Percentiles rank a stretch among this genome's conserved stretches.
Evolutionary conservation across 2,329 filamentous ascomycete species (phyloP).

Genomic region (Penicillium fuscoglaucum): DNA sequence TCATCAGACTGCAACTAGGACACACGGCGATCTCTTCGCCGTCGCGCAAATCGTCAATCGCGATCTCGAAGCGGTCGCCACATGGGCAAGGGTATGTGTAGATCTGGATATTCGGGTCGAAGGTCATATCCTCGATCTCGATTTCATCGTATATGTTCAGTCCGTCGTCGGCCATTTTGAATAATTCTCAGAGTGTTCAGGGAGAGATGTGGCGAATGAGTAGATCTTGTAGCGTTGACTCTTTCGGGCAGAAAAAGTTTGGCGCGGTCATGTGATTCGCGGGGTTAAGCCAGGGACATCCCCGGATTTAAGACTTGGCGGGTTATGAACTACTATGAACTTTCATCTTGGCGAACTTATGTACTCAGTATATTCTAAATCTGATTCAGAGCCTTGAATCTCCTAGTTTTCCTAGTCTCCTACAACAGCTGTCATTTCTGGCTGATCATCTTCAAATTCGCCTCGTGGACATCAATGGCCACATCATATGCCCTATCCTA

Average conservation of each 20-base stretch:
- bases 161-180: slow-evolving; percentile 62
- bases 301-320: slow-evolving; percentile 7
- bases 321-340: not conserved
- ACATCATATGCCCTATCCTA: not conserved
- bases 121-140: slow-evolving; percentile 98
- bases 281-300: slow-evolving; percentile 14
- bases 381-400: too few relatives aligned
- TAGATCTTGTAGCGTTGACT: slow-evolving; percentile 2
- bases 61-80: slow-evolving; percentile 93
- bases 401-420: rapidly evolving
- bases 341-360: not conserved
- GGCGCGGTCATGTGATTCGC: slow-evolving; percentile 32
- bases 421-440: not conserved
- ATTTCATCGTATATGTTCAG: slow-evolving; percentile 92
- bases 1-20: slow-evolving; percentile 96
- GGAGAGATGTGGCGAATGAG: slow-evolving; percentile 5
- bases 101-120: slow-evolving; percentile 75
- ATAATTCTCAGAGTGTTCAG: not conserved
- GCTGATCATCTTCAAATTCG: not conserved
- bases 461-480: too few relatives aligned
- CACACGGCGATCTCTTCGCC: slow-evolving; percentile 95
- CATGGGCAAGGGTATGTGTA: slow-evolving; percentile 98
- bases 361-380: not conserved
- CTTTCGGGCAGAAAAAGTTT: slow-evolving; percentile 25
- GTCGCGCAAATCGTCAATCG: slow-evolving; percentile 78